Evolutionary conservation across 108 stramenopile genomes (phyloP).

Genomic region (Nitzschia sp.): DNA sequence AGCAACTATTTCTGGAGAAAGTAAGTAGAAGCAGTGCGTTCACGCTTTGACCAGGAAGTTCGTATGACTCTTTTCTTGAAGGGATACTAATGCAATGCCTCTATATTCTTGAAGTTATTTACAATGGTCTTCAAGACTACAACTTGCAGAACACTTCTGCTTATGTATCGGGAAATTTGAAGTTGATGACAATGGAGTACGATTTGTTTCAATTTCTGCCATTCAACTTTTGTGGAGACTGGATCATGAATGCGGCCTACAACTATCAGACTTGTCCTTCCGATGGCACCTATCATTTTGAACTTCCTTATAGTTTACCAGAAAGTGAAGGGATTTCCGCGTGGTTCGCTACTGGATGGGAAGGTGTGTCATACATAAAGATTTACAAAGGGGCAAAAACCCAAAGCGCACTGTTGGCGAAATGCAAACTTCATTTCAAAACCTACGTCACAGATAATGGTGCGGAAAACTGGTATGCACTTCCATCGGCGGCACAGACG

Average conservation of each 20-base stretch:
- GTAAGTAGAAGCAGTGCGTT: too few species aligned
- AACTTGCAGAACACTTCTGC: constrained; percentile 21
- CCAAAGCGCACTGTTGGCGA: constrained; percentile 7
- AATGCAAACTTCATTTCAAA: constrained; percentile 31
- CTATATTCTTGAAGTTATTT: constrained; percentile 28
- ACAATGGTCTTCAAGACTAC: constrained; percentile 17
- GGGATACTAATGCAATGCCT: too few species aligned
- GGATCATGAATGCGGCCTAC: constrained; percentile 5
- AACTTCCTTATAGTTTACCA: constrained; percentile 36
- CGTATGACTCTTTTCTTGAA: too few species aligned
- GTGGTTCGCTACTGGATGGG: constrained; percentile 50
- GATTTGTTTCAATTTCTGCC: constrained; percentile 28
- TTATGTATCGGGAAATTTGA: constrained; percentile 30
- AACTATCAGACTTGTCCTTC: constrained; percentile 27
- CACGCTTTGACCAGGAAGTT: too few species aligned
- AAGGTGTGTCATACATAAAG: constrained; percentile 22
- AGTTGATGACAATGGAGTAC: constrained; percentile 38
- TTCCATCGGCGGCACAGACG: constrained; percentile 36
- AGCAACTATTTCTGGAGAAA: constrained; percentile 19
- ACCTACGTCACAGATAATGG: constrained; percentile 25
- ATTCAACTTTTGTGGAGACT: constrained; percentile 40
- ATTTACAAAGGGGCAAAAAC: constrained; percentile 9
- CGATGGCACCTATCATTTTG: constrained; percentile 36
- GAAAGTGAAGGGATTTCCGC: constrained; percentile 24
- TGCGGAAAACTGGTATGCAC: constrained; percentile 16